Base-by-base conservation (phyloP, 1,139 yeast species). In the Candida pseudoviswanathii region DNA sequence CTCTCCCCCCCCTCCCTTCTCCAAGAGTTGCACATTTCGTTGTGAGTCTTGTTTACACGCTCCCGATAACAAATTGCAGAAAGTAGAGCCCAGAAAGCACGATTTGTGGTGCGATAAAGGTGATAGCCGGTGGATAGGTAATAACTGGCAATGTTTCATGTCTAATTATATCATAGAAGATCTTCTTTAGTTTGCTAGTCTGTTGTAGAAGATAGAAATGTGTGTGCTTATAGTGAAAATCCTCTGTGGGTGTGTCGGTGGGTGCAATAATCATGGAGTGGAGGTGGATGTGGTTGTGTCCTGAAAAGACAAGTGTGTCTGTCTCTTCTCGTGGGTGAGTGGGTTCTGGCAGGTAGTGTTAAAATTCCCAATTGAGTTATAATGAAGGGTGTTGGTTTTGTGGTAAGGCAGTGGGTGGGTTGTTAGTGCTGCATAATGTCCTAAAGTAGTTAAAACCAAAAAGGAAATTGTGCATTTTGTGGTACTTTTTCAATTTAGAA, bases 101-200 rank as follows among this genome's bases (percentile, higher is more conserved):
- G 7, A 25, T 10, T 9, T 5, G 30, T 8, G 25, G 30, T 25
- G n/a, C 37, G 21, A 4, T 6, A n/a, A 24, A 7, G 8, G 7
- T 9, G 31, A 29, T 29, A 7, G 30, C 24, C 5, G 5, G 39
- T 11, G 16, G 3, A 10, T 5, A 2, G n/a, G 41, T 37, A 25
- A 37, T 9, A n/a, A 25, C 7, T n/a, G 41, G 30, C 26, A 37
- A 37, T 37, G 41, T 37, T 37, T 37, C 41, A 37, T 11, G 25
- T 33, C 22, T 33, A 33, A 33, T 33, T 33, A 33, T 33, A 33
- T 11, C 37, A 33, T 37, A 25, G 41, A 37, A 10, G 41, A 37
- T 37, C 41, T 25, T 25, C 16, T 37, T 24, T 25, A 5, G n/a
- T 2, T 11, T 32, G 21, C 6, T 32, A 5, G 36, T 31, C 16